Evolutionary conservation across 768 basidiomycete genomes (phyloP).

Genomic region (Boletus pseudopeckii): DNA sequence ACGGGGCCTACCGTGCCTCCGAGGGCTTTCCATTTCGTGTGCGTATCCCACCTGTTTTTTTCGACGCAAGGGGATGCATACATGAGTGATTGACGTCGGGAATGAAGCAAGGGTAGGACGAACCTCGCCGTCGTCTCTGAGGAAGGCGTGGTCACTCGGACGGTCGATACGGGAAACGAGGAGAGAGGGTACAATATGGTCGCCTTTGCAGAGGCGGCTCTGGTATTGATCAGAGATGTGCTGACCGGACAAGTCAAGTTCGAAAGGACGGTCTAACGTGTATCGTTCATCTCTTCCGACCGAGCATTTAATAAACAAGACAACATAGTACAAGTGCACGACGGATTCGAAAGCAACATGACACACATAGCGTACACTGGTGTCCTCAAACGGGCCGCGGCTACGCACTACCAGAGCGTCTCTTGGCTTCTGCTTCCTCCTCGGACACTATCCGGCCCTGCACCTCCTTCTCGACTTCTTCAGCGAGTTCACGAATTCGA

Average conservation of each 20-base stretch:
- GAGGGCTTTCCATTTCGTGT: neutral
- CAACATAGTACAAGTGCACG: neutral
- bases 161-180: neutral
- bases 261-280: neutral
- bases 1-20: neutral
- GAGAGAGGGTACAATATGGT: neutral
- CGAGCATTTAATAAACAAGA: neutral
- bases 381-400: neutral
- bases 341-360: neutral
- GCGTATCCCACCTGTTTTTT: neutral
- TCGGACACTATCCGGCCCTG: conserved; percentile 60
- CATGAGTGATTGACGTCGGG: neutral
- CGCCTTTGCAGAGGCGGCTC: neutral
- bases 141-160: neutral
- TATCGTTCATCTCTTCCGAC: neutral
- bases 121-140: neutral
- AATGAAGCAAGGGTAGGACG: neutral
- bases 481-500: conserved; percentile 52
- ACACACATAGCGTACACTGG: neutral
- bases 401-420: conserved; percentile 27
- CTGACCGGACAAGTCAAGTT: neutral
- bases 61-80: neutral
- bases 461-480: conserved; percentile 59
- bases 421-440: conserved; percentile 57
- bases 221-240: neutral